Base-by-base conservation (phyloP, 192 early-diverging fungal genomes). In the Coemansia sp. region DNA sequence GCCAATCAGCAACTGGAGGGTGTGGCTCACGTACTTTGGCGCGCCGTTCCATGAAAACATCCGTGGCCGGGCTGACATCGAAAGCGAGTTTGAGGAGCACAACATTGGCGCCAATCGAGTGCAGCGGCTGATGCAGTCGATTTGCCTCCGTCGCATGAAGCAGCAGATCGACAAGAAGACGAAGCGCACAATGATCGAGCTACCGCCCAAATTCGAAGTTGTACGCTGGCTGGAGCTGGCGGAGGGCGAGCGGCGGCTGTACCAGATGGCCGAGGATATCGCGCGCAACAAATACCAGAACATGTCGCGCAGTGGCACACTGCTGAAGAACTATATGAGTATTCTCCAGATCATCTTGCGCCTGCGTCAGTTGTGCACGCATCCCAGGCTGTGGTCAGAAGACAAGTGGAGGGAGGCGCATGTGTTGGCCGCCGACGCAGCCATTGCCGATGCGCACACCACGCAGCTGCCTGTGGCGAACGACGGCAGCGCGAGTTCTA, bases 141-240 rank as follows among this genome's bases (percentile, higher is more conserved):
- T 79, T 3, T 84, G 82, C 42, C 68, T 99, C 37, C 90, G 97
- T 0, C 86, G 97, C 25, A 99, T 96, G 45, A 99, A 99, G 65
- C 74, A 84, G 24, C 90, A 90, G 74, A 85, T 83, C 9, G 87
- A 88, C 43, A 45, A 45, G 15, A 81, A 70, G 45, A 82, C 91
- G n/a, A 94, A 94, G 6, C 83, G 90, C 51, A 88, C 89, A 9
- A 91, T 99, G 54, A 76, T 99, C 6, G 75, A 82, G 43, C 63
- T 99, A 47, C 96, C 95, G 14, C 74, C 85, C 20, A 89, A 88
- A 35, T 68, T 73, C 2, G 82, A 87, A 38, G 82, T 81, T 11
- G 83, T 90, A 42, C 79, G 88, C 41, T 90, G 86, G 60, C 67
- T 94, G 24, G 82, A 87, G 6, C 83, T 93, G 51, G 85, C 85